phyloP scores from a whole-genome alignment of 179 eudicot genomes.

The Drosera spatulata region DNA sequence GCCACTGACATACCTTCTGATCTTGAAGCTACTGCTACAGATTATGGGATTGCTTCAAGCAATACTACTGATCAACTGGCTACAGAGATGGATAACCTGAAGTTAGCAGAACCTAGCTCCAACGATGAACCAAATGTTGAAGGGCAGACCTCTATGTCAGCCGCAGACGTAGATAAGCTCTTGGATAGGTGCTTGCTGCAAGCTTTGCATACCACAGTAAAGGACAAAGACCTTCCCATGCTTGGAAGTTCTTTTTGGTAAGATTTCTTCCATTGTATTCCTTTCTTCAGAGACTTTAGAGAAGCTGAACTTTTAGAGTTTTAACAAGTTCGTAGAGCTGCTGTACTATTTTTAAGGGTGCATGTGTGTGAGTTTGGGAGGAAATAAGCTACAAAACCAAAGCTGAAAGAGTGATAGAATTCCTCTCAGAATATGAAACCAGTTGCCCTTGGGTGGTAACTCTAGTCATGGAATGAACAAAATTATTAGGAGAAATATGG shows the following conservation, averaged over 20 bases:
- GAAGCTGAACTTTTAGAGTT: too few species aligned
- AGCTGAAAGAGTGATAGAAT: too few species aligned
- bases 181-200: conserved; percentile 82
- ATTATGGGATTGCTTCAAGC: conserved; percentile 12
- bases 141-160: conserved; percentile 37
- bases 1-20: conserved; percentile 16
- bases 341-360: too few species aligned
- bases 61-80: conserved; percentile 33
- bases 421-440: too few species aligned
- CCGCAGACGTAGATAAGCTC: conserved; percentile 61
- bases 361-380: too few species aligned
- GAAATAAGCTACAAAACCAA: too few species aligned
- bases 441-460: too few species aligned
- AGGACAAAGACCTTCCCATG: conserved; percentile 89
- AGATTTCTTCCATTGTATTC: conserved; percentile 2
- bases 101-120: conserved; percentile 29
- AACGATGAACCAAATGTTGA: conserved; percentile 31
- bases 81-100: conserved; percentile 34
- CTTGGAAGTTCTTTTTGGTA: conserved; percentile 96
- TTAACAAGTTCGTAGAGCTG: too few species aligned
- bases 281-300: too few species aligned
- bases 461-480: too few species aligned
- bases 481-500: too few species aligned
- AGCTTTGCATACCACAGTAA: conserved; percentile 85
- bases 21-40: conserved; percentile 13